These are phyloP conservation scores for Cicer cuneatum DNA, from an alignment of 306 rosid genomes.

Conservation along the genomic window DNA sequence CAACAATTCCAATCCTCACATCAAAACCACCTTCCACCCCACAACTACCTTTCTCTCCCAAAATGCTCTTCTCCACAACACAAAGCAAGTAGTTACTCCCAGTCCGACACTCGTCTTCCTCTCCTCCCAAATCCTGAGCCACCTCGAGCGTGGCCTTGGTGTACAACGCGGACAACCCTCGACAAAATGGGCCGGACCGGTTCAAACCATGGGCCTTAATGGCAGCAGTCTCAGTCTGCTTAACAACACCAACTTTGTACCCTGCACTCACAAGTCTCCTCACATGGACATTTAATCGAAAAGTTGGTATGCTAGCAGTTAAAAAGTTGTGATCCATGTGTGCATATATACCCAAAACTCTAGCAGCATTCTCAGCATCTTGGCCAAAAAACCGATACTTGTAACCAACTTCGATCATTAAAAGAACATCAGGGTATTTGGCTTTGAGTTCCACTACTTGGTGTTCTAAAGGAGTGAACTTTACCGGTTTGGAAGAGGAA, in stretches of 20 bases:
- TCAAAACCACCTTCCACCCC: constrained; percentile 61
- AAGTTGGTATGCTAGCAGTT: constrained; percentile 86
- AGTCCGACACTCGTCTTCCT: constrained; percentile 70
- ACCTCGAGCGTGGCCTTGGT: constrained; percentile 92
- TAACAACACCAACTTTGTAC: constrained; percentile 87
- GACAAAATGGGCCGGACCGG: constrained; percentile 70
- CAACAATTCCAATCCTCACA: constrained; percentile 74
- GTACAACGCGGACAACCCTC: constrained; percentile 86
- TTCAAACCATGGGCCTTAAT: constrained; percentile 86
- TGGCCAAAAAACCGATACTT: constrained; percentile 77
- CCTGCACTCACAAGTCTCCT: constrained; percentile 93
- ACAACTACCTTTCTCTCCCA: constrained; percentile 49
- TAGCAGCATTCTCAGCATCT: constrained; percentile 84
- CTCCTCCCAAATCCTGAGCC: constrained; percentile 72
- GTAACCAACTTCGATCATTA: constrained; percentile 95
- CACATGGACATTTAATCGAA: constrained; percentile 82
- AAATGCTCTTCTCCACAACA: constrained; percentile 72
- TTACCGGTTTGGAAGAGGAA: constrained; percentile 43
- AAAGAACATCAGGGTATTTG: constrained; percentile 79
- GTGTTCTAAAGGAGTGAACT: constrained; percentile 75
- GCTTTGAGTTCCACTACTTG: constrained; percentile 76
- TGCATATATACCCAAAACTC: constrained; percentile 75
- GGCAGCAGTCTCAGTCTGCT: constrained; percentile 96
- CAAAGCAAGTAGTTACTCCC: constrained; percentile 79
- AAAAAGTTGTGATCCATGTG: constrained; percentile 81